Evolutionary conservation across 495 filamentous ascomycete species (phyloP), one percentile per base, ranked within the genome.

Genomic region (Lepraria neglecta): DNA sequence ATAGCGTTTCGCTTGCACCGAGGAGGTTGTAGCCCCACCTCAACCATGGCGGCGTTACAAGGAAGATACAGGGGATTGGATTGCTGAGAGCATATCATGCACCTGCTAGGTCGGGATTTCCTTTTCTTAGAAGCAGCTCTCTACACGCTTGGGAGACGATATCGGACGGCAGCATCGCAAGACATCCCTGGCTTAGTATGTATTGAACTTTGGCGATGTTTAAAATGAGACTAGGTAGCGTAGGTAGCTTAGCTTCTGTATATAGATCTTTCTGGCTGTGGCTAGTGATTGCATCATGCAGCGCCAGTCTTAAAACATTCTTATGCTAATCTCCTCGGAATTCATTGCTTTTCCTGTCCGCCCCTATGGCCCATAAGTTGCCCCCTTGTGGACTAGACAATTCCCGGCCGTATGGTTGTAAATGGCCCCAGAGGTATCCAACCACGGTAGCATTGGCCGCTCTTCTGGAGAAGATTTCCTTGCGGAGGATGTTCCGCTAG

Each of bases 1-100:
- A 54, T 54, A 54, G 51, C 51, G 51, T 38, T 38, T 38, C 35
- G 51, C 51, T 54, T 35, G 30, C 51, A 54, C 30, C 30, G 19
- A 28, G 31, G 51, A 35, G 10, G 9, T 54, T 12, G 35, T 38
- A 38, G 51, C 31, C 38, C 51, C 51, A 38, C 35, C 35, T 38
- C 35, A 33, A 54, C 51, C 17, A 19, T 19, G 51, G 17, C 17
- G 51, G 51, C 51, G 51, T 54, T 54, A 38, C 51, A 54, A 28
- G 51, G 35, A 21, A 21, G 7, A 38, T 2, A 11, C 5, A n/a
- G 7, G 9, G 12, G 9, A 19, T 12, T 19, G 51, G 31, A 6
- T 35, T 35, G 51, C 51, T 21, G 51, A 35, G 30, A 38, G 51
- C 30, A 35, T 38, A 38, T 24, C 51, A 54, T 54, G 15, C 31